A percentile compares a stretch with the other conserved stretches of the same genome.
These are phyloP conservation scores for Pichia sp. DNA, from an alignment of 1,139 yeast genomes.

Conservation along the genomic window DNA sequence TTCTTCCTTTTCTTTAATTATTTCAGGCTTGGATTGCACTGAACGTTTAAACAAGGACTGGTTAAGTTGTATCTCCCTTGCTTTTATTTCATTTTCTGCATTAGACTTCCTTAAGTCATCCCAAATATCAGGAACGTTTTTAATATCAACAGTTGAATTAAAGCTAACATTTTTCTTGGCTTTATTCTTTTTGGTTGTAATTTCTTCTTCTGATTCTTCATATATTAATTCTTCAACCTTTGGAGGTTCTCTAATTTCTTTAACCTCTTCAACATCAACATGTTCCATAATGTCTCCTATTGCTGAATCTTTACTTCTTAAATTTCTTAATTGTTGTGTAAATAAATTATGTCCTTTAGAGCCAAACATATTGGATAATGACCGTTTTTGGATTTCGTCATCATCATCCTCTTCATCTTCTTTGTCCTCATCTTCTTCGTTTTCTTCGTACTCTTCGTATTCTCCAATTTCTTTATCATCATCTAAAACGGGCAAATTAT, in stretches of 20 bases:
- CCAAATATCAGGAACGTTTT: slow-evolving; percentile 54
- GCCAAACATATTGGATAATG: slow-evolving; percentile 20
- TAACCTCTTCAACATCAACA: not conserved
- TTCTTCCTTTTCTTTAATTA: not conserved
- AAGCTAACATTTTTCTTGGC: slow-evolving; percentile 47
- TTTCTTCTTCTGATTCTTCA: not conserved
- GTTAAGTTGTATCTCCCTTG: not conserved
- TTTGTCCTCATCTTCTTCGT: slow-evolving; percentile 20
- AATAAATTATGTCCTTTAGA: slow-evolving; percentile 24
- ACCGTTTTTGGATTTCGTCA: slow-evolving; percentile 14
- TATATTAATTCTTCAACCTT: not conserved
- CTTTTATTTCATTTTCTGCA: slow-evolving; percentile 12
- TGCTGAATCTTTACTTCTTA: slow-evolving; percentile 3
- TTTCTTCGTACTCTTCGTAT: slow-evolving; percentile 10
- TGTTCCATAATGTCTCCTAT: not conserved
- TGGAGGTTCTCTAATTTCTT: not conserved
- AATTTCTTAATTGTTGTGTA: slow-evolving; percentile 22
- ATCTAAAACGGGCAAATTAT: slow-evolving; percentile 12
- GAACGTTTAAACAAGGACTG: slow-evolving; percentile 4
- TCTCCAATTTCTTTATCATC: slow-evolving; percentile 28
- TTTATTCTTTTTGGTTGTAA: slow-evolving; percentile 10
- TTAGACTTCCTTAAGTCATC: slow-evolving; percentile 35
- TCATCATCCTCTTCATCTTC: slow-evolving; percentile 33
- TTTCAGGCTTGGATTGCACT: not conserved
- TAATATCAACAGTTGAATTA: slow-evolving; percentile 46